Percentiles rank a stretch among this genome's conserved stretches.
Evolutionary conservation across 192 early-diverging fungal genomes (phyloP).

Genomic region (Backusella macrospora): DNA sequence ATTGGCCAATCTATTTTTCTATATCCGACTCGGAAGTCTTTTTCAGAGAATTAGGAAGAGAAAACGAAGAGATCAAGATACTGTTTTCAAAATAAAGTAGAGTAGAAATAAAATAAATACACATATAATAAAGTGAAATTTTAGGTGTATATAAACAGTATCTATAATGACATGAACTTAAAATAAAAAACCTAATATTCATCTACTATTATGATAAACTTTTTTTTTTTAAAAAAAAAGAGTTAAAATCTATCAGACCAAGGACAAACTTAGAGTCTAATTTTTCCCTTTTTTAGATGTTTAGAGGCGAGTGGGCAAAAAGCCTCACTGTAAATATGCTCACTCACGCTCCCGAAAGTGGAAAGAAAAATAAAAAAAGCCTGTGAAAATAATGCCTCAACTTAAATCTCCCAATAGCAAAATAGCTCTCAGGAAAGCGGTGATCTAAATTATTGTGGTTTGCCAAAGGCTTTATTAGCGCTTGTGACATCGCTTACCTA

Average conservation of each 20-base stretch:
- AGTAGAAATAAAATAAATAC: too few species aligned
- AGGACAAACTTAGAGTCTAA: not conserved
- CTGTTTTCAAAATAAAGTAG: too few species aligned
- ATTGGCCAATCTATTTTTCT: not conserved
- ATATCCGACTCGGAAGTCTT: not conserved
- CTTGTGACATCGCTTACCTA: not conserved
- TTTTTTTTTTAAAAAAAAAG: not conserved
- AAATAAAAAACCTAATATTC: too few species aligned
- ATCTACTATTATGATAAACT: not conserved
- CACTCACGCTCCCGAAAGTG: not conserved
- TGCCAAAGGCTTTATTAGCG: slow-evolving; percentile 7
- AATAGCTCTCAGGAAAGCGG: not conserved
- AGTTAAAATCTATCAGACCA: not conserved
- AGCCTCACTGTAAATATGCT: not conserved
- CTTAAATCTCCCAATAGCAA: not conserved
- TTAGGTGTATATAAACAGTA: too few species aligned
- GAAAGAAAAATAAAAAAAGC: too few species aligned
- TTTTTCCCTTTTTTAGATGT: not conserved
- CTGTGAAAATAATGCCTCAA: slow-evolving; percentile 8
- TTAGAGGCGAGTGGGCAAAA: not conserved
- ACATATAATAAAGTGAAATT: too few species aligned
- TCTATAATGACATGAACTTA: too few species aligned
- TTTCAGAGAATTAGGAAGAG: not conserved
- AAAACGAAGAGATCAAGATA: not conserved
- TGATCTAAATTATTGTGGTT: not conserved